These are phyloP conservation scores for Fusarium pseudograminearum DNA, from an alignment of 2,329 filamentous ascomycete species.

Conservation along the genomic window DNA sequence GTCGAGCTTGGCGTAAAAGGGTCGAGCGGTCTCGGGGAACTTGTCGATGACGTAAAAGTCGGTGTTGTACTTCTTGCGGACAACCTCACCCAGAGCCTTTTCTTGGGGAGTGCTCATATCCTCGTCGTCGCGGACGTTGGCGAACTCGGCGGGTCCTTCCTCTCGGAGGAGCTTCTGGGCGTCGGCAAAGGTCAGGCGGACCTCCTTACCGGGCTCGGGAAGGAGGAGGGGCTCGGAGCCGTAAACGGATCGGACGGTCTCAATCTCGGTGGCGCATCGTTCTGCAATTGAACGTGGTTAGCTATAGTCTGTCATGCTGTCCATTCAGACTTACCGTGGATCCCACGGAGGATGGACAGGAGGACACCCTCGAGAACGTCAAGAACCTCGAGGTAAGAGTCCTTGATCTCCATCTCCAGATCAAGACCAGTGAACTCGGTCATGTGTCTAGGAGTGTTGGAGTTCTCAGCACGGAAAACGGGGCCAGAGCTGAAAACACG, in stretches of 20 bases:
- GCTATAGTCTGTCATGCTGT: too few species aligned
- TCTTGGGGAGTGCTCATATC: slow-evolving; percentile 86
- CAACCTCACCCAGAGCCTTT: slow-evolving; percentile 87
- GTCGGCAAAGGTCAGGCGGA: slow-evolving; percentile 82
- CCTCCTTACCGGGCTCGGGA: slow-evolving; percentile 78
- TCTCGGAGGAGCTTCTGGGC: slow-evolving; percentile 81
- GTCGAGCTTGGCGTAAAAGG: slow-evolving; percentile 87
- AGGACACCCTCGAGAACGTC: slow-evolving; percentile 79
- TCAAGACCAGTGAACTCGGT: slow-evolving; percentile 91
- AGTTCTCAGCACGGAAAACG: slow-evolving; percentile 88
- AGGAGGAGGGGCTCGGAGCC: slow-evolving; percentile 83
- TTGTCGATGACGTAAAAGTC: slow-evolving; percentile 99
- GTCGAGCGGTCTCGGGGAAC: slow-evolving; percentile 88
- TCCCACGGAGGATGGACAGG: slow-evolving; percentile 82
- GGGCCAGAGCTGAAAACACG: slow-evolving; percentile 83
- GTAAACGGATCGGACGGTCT: slow-evolving; percentile 78
- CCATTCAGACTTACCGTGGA: slow-evolving; percentile 55
- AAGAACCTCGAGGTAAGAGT: slow-evolving; percentile 79
- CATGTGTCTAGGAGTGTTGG: slow-evolving; percentile 86
- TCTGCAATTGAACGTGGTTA: slow-evolving; percentile 47
- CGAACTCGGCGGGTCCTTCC: slow-evolving; percentile 75
- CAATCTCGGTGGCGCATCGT: slow-evolving; percentile 77
- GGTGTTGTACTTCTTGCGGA: slow-evolving; percentile 89
- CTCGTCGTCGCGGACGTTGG: slow-evolving; percentile 78
- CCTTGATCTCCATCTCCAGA: slow-evolving; percentile 89